Base-by-base conservation (phyloP, 2,329 filamentous ascomycete species). In the Alternaria sp. region DNA sequence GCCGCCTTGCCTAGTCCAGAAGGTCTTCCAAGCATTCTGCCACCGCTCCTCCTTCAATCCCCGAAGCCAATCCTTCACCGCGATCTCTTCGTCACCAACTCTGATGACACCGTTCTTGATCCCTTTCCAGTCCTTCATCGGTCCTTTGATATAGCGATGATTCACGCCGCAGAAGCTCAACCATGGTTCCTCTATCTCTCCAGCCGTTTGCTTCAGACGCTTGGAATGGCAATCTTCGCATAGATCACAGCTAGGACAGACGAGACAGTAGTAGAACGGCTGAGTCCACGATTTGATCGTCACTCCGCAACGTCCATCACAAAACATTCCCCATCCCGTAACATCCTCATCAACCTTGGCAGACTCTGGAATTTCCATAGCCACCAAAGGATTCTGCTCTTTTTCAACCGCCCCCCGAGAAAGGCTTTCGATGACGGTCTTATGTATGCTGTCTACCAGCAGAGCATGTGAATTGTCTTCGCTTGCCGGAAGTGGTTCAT, bases 11-110 rank as follows among this genome's bases (percentile, higher is more conserved):
- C 36, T 60, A 12, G 45, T 50, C 70, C 67, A 73, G 41, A 60
- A 71, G 12, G 10, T 43, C 30, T 65, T 59, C 69, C 69, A 74
- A 27, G 67, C 70, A 22, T 60, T 54, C 16, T 34, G 46, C 71
- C 67, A 74, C 34, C 57, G 61, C 22, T 63, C 59, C 36, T 69
- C 60, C 49, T 69, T 65, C 32, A 70, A 30, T 9, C 50, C 57
- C 32, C 53, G 54, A 9, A 72, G 22, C 68, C 67, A 72, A 1
- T 62, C 61, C 38, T 53, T 57, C 11, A 72, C 64, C 9, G 59
- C 16, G 3, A 67, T 16, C 27, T 60, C 48, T 14, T 65, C 61
- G 3, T 38, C 40, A 1, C n/a, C n/a, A 8, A 30, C 16, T 1
- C 40, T 12, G n/a, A 53, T 57, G 2, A 46, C 30, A 10, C 48